Conservation (phyloP, 768 basidiomycete species). For the Coprinopsis strossmayeri region DNA sequence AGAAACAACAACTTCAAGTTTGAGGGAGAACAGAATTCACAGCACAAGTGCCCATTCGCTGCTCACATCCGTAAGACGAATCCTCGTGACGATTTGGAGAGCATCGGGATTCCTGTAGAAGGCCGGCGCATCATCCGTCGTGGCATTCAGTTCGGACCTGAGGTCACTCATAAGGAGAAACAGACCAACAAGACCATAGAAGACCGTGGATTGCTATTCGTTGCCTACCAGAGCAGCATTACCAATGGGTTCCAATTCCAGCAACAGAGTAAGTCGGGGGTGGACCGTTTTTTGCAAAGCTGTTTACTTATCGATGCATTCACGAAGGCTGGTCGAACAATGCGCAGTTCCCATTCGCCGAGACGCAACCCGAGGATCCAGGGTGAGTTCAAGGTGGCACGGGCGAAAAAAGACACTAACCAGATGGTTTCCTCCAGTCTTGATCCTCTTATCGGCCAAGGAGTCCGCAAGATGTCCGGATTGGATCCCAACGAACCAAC, state of each 20-base stretch:
- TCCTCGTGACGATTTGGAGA: slow-evolving; percentile 41
- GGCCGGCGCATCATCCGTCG: slow-evolving; percentile 41
- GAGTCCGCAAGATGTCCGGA: slow-evolving; percentile 20
- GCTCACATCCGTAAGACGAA: slow-evolving; percentile 42
- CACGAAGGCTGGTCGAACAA: slow-evolving; percentile 33
- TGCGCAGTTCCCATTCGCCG: slow-evolving; percentile 26
- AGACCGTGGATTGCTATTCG: slow-evolving; percentile 43
- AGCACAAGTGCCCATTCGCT: slow-evolving; percentile 40
- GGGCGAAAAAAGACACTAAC: too few relatives aligned
- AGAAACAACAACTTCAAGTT: slow-evolving; percentile 42
- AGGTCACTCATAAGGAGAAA: slow-evolving; percentile 34
- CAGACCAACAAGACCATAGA: slow-evolving; percentile 29
- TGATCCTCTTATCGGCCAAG: slow-evolving; percentile 42
- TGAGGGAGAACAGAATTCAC: slow-evolving; percentile 24
- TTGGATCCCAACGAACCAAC: slow-evolving; percentile 26
- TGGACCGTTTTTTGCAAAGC: background rate
- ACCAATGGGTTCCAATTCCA: slow-evolving; percentile 35
- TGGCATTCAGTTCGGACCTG: slow-evolving; percentile 47
- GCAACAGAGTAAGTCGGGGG: slow-evolving; percentile 16
- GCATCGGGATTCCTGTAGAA: slow-evolving; percentile 17
- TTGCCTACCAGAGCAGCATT: slow-evolving; percentile 35
- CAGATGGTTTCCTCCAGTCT: slow-evolving; percentile 27
- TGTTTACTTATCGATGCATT: background rate
- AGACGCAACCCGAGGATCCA: slow-evolving; percentile 21
- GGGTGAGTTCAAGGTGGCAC: slow-evolving; percentile 23